A percentile compares a stretch with the other conserved stretches of the same genome.
phyloP scores from a whole-genome alignment of 177 flowering plant species.

The Vitis hybrid region DNA sequence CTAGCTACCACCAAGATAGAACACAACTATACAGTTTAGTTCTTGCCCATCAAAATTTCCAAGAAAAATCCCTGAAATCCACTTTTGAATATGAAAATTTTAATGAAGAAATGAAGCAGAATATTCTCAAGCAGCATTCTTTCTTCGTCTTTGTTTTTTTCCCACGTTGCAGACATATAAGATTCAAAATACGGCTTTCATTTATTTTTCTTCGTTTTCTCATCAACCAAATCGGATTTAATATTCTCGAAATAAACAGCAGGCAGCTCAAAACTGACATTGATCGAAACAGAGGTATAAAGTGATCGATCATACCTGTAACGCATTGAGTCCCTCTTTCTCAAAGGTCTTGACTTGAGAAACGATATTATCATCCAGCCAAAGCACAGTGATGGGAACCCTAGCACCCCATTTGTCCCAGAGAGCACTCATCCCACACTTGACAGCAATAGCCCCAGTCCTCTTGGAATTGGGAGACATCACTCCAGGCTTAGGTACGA shows the following conservation, averaged over 20 bases:
- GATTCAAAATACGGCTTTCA: too few species aligned
- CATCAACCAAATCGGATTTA: background rate
- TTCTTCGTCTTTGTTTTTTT: too few species aligned
- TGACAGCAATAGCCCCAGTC: slow-evolving; percentile 81
- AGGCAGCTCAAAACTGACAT: background rate
- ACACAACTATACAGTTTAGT: slow-evolving; percentile 5
- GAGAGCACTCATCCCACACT: slow-evolving; percentile 87
- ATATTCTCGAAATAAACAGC: background rate
- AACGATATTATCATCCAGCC: slow-evolving; percentile 89
- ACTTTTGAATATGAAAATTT: background rate
- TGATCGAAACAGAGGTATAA: background rate
- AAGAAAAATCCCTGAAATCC: background rate
- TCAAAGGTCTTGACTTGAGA: slow-evolving; percentile 89
- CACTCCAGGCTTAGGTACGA: slow-evolving; percentile 47
- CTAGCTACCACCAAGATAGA: slow-evolving; percentile 51
- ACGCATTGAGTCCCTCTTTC: slow-evolving; percentile 74
- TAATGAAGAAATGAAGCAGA: background rate
- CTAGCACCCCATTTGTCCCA: slow-evolving; percentile 98
- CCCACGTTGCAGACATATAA: too few species aligned
- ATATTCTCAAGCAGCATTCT: background rate
- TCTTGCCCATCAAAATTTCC: background rate
- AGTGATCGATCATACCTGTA: slow-evolving; percentile 56
- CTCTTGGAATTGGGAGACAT: slow-evolving; percentile 75
- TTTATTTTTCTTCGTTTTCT: too few species aligned
- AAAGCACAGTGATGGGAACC: slow-evolving; percentile 74